Conservation (phyloP, 2,329 filamentous ascomycete species). For the Dissoconium aciculare region DNA sequence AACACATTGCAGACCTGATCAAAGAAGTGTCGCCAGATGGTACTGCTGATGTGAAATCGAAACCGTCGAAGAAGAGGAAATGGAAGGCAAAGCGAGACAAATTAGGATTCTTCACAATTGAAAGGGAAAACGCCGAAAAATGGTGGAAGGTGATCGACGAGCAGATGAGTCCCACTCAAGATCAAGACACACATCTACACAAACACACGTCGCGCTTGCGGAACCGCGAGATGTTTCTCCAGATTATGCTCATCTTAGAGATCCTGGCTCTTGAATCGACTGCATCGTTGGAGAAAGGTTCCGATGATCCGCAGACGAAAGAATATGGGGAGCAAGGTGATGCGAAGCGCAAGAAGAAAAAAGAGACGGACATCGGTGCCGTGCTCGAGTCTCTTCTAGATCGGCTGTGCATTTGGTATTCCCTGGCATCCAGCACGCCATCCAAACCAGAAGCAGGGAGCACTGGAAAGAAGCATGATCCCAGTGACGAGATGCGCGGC, state of each 20-base stretch:
- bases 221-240: slow-evolving; percentile 62
- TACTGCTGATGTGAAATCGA: slow-evolving; percentile 14
- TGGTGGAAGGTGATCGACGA: slow-evolving; percentile 55
- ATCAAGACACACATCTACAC: slow-evolving; percentile 36
- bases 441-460: slow-evolving; percentile 19
- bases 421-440: slow-evolving; percentile 48
- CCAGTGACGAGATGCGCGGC: slow-evolving; percentile 50
- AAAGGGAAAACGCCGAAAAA: slow-evolving; percentile 47
- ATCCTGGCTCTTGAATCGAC: slow-evolving; percentile 46
- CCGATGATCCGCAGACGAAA: slow-evolving; percentile 1
- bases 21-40: slow-evolving; percentile 32
- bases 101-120: slow-evolving; percentile 51
- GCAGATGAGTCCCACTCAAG: slow-evolving; percentile 31
- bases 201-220: slow-evolving; percentile 51
- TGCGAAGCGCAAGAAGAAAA: slow-evolving; percentile 36
- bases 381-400: slow-evolving; percentile 62
- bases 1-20: slow-evolving; percentile 50
- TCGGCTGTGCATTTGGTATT: slow-evolving; percentile 71
- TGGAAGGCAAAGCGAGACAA: slow-evolving; percentile 50
- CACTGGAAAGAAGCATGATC: slow-evolving; percentile 14
- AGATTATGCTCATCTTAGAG: slow-evolving; percentile 67
- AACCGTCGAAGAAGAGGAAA: slow-evolving; percentile 36
- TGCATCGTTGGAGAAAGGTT: slow-evolving; percentile 3
- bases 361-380: slow-evolving; percentile 49
- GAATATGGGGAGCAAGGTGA: slow-evolving; percentile 3